Evolutionary conservation across 75 land plant genomes (phyloP), one percentile per base, ranked within the genome.

Genomic region (Sequoia sempervirens): DNA sequence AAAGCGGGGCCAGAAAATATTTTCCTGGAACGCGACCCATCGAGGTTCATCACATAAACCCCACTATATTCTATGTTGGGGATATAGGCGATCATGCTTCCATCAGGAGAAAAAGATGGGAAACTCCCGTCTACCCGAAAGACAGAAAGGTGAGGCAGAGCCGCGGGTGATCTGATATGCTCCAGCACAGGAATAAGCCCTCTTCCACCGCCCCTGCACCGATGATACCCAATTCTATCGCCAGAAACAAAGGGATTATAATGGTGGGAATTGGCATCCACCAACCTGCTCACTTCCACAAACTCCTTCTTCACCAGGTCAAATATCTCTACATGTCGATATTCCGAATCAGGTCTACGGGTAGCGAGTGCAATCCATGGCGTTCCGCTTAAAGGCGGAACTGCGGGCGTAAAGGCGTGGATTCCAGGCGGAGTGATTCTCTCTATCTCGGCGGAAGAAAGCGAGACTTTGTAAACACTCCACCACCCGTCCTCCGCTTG

Each of bases 361-460:
- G 99, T 97, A 11, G 99, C 99, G 23, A 97, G 91, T 43, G 91
- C 95, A 52, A 95, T 80, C 83, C 93, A 84, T 68, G 81, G 52
- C 36, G 83, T 87, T 46, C 86, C 88, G 13, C 91, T 83, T 54
- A 43, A 6, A 43, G 0, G 46, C 5, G 46, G 7, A 0, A 93
- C 97, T n/a, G 99, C 93, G 11, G 99, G 97, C 46, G 99, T 97
- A 89, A 97, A 95, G 50, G 90, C 94, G 72, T 97, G 98, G 46
- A 97, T 38, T 0, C 98, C 98, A 36, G 98, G 96, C 13, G 95
- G 96, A 0, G 99, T 97, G 40, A 97, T 86, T 76, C 98, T 87
- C 68, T 90, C 93, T 45, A 89, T 82, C 26, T 32, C 50, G 15
- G 66, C 84, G 8, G 82, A 84, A 20, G 38, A 84, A 46, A 82